Percentiles rank a stretch among this genome's conserved stretches.
Conservation (phyloP, 1,284 basidiomycete genomes). For the Marasmius fiardii region DNA sequence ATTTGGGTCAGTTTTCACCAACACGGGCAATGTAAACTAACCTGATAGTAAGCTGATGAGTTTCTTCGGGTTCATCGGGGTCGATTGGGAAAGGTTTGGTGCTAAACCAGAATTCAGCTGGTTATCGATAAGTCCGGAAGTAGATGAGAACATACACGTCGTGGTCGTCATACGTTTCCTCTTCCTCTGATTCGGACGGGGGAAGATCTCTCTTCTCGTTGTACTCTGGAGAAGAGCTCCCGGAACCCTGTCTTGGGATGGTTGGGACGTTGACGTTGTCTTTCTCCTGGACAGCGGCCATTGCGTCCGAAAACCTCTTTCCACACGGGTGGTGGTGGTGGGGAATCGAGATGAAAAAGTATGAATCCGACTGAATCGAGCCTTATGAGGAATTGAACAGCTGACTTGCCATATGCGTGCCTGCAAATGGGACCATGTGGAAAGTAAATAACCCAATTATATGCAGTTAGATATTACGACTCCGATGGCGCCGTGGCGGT, state of each 20-base stretch:
- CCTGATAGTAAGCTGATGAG: conserved; percentile 53
- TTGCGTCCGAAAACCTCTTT: not conserved
- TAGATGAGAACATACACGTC: conserved; percentile 31
- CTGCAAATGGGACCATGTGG: too few species aligned
- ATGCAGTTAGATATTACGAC: too few species aligned
- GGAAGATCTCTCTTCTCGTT: conserved; percentile 2
- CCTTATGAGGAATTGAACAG: too few species aligned
- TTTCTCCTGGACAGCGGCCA: not conserved
- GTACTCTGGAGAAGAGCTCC: not conserved
- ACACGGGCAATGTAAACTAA: conserved; percentile 14
- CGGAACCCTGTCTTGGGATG: conserved; percentile 1
- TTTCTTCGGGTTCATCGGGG: conserved; percentile 46
- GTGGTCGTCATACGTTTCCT: conserved; percentile 29
- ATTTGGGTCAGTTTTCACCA: not conserved
- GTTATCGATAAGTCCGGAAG: not conserved
- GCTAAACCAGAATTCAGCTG: conserved; percentile 16
- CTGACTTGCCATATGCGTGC: too few species aligned
- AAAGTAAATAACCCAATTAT: too few species aligned
- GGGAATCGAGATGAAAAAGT: not conserved
- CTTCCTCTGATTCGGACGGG: not conserved
- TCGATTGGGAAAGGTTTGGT: conserved; percentile 51
- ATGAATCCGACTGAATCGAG: not conserved
- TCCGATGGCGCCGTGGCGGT: too few species aligned
- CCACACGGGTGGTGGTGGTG: not conserved
- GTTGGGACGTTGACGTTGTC: conserved; percentile 2